Evolutionary conservation across 108 stramenopile species (phyloP), one percentile per base, ranked within the genome.

Genomic region (Craspedostauros australis): DNA sequence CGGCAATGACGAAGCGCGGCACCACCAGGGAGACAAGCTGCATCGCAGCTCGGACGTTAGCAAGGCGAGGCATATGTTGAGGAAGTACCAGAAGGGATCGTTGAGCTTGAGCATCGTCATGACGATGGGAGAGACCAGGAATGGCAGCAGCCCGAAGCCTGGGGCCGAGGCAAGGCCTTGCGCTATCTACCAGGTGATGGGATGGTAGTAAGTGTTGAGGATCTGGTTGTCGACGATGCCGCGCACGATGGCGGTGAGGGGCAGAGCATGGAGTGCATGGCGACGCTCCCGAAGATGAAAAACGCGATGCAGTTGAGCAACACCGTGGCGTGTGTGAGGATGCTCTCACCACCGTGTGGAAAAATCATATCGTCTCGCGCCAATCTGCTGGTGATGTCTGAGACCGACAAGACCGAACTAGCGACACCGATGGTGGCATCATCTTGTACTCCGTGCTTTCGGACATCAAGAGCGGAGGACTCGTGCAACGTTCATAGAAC

Each of bases 211-310:
- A 2, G 55, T 50, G 45, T 76, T 76, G 37, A 47, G 31, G 5
- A 70, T 65, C 46, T 76, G 69, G 44, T 70, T 76, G 31, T 76
- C 54, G 12, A 69, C 43, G 21, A 76, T 76, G 9, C 39, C 52
- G 9, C 64, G 51, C 40, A 70, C 74, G 14, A 63, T 69, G 20
- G 65, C 64, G 37, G 69, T 50, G 50, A 76, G 70, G 16, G 74
- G 74, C 12, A 76, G 22, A n/a, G n/a, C n/a, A n/a, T n/a, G n/a
- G n/a, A n/a, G n/a, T n/a, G n/a, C 0, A 65, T 60, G 12, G 66
- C 68, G 39, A 64, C 60, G 7, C 53, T 50, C 74, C 70, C 70
- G 39, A 76, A 76, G n/a, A 76, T 61, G 50, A 64, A 76, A 41
- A 76, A 76, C 11, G 69, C 59, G 14, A 57, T 60, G 49, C 74